Base-by-base conservation (phyloP, 2,329 filamentous ascomycete species). In the Pezicula neosporulosa region DNA sequence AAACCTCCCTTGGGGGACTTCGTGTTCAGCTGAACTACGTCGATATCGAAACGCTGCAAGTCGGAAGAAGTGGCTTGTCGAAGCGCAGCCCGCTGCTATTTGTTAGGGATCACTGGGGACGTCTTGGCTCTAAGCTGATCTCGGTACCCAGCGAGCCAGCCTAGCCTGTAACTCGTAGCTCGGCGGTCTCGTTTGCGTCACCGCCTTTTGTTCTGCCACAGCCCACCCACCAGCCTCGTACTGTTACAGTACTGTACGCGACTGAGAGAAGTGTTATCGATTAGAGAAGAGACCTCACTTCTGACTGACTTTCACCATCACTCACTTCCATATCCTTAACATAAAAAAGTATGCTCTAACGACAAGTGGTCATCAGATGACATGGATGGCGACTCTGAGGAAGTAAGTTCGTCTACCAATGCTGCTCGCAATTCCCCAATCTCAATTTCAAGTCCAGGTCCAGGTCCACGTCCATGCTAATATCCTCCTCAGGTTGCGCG, bases 301-400 rank as follows among this genome's bases (percentile, higher is more conserved):
- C n/a, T n/a, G n/a, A n/a, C 37, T 19, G 37, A 19, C n/a, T n/a
- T 8, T 19, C 10, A 8, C 18, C 38, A 12, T 18, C 38, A 16
- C 39, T 30, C 35, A 51, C 19, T 36, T 39, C 19, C 38, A 48
- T 48, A 43, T 38, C 28, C 36, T 53, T 36, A 41, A 19, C 35
- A 42, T 24, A 43, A 42, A 53, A 52, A 47, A 53, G 59, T 62
- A 58, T 60, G 57, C 52, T 60, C 56, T 53, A 60, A 57, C 47
- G 24, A 42, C 47, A 28, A 48, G 18, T 35, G 27, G 28, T 6
- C 36, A 55, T 27, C 44, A 16, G 43, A 52, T 44, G 54, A 52
- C 49, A 85, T 85, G 82, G 82, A 86, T 70, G 80, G 77, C 69
- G 82, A 85, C 70, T 86, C 82, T 82, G 81, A 83, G 72, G 81